Conservation (phyloP, 495 filamentous ascomycete species). For the Annulohypoxylon moriforme region DNA sequence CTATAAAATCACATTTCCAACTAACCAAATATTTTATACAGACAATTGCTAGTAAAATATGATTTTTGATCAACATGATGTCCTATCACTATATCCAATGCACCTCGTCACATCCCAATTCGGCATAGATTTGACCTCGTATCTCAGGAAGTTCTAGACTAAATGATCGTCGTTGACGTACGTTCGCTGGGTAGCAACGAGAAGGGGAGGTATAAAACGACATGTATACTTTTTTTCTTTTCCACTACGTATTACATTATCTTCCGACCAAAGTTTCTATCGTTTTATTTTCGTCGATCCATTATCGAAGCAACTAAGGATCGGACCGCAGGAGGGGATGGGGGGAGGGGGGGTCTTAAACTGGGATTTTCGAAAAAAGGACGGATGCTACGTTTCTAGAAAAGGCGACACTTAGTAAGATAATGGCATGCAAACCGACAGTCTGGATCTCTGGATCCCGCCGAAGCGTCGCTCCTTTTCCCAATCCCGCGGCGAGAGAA, state of each 20-base stretch:
- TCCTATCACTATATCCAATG: slow-evolving; percentile 9
- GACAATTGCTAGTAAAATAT: not conserved
- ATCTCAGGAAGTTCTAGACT: slow-evolving; percentile 23
- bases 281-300: slow-evolving; percentile 11
- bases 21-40: not conserved
- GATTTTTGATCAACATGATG: not conserved
- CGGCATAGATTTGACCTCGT: slow-evolving; percentile 21
- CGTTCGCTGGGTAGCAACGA: not conserved
- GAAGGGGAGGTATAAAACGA: not conserved
- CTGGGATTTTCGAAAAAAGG: slow-evolving; percentile 14
- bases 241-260: too few relatives aligned
- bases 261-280: not conserved
- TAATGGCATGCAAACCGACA: slow-evolving; percentile 30
- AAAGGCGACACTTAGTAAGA: slow-evolving; percentile 20
- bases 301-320: slow-evolving; percentile 13
- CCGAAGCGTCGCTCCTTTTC: not conserved
- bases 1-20: slow-evolving; percentile 1
- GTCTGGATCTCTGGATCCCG: slow-evolving; percentile 29
- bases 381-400: not conserved
- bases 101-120: slow-evolving; percentile 12
- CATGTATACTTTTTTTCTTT: slow-evolving; percentile 1
- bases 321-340: slow-evolving; percentile 17
- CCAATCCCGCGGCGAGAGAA: not conserved
- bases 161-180: slow-evolving; percentile 17
- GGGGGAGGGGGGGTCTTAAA: slow-evolving; percentile 9